Evolutionary conservation across 2,329 filamentous ascomycete species (phyloP).

Genomic region (Chaetomiaceae sp.): DNA sequence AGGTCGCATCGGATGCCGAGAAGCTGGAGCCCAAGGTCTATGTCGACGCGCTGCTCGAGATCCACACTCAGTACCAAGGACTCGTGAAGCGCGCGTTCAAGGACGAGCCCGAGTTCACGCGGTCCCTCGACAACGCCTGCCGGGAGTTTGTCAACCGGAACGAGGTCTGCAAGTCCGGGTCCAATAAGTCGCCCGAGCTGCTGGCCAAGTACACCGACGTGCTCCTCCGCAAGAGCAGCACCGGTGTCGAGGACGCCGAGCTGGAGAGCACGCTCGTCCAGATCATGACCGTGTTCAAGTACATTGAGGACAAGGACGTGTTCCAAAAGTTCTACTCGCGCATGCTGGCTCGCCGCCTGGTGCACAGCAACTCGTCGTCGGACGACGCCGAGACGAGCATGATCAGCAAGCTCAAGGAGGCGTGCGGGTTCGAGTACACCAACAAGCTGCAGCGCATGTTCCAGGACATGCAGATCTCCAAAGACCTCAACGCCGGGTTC

Average conservation of each 20-base stretch:
- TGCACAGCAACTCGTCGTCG: conserved; percentile 91
- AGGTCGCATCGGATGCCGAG: conserved; percentile 83
- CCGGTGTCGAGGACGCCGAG: conserved; percentile 89
- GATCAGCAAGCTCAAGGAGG: conserved; percentile 98
- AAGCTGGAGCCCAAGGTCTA: conserved; percentile 95
- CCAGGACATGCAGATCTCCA: conserved; percentile 98
- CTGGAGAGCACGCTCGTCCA: conserved; percentile 83
- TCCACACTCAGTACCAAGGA: conserved; percentile 87
- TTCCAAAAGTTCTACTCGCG: conserved; percentile 99
- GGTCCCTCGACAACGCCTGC: conserved; percentile 94
- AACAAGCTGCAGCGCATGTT: conserved; percentile 99
- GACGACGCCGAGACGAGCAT: conserved; percentile 98
- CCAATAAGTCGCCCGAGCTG: conserved; percentile 89
- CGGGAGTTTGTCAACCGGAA: conserved; percentile 98
- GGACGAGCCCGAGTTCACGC: conserved; percentile 93
- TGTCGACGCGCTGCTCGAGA: conserved; percentile 88
- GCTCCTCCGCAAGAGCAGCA: conserved; percentile 85
- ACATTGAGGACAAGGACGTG: conserved; percentile 99
- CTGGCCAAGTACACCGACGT: conserved; percentile 94
- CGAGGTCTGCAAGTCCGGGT: conserved; percentile 88
- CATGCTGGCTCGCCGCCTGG: conserved; percentile 89
- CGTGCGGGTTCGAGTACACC: conserved; percentile 97
- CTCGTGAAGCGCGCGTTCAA: conserved; percentile 90
- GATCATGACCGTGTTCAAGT: conserved; percentile 99
- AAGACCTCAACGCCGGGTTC: conserved; percentile 89